phyloP scores from a whole-genome alignment of 1,139 yeast genomes.

The Kodamaea sp. region DNA sequence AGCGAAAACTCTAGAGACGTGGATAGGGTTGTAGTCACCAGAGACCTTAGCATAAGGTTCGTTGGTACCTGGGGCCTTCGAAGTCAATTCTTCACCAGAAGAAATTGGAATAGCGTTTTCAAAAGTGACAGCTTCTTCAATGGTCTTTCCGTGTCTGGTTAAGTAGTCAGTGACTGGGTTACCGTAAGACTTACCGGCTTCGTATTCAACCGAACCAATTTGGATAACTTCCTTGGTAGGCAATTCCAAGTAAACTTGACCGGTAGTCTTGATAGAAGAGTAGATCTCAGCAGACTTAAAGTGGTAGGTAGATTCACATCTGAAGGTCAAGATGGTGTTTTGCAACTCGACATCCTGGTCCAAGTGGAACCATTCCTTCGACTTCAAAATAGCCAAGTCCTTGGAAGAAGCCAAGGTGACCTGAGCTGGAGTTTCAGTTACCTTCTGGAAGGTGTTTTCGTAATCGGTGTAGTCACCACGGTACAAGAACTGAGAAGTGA shows the following conservation, averaged over 20 bases:
- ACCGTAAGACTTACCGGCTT: constrained; percentile 92
- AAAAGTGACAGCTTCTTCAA: constrained; percentile 90
- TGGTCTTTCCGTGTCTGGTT: constrained; percentile 85
- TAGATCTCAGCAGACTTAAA: constrained; percentile 76
- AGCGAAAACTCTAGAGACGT: constrained; percentile 93
- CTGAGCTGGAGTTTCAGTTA: constrained; percentile 84
- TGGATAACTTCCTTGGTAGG: constrained; percentile 91
- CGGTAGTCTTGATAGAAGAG: constrained; percentile 80
- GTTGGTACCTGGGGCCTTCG: constrained; percentile 82
- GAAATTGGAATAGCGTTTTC: constrained; percentile 90
- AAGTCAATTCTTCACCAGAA: constrained; percentile 68
- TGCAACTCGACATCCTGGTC: constrained; percentile 71
- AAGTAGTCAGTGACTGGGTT: constrained; percentile 96
- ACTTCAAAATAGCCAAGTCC: constrained; percentile 89
- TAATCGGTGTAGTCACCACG: constrained; percentile 88
- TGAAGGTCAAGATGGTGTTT: constrained; percentile 81
- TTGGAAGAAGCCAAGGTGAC: constrained; percentile 70
- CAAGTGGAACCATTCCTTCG: constrained; percentile 97
- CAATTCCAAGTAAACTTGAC: constrained; percentile 83
- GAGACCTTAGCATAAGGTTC: constrained; percentile 97
- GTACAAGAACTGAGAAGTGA: constrained; percentile 92
- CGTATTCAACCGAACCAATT: constrained; percentile 84
- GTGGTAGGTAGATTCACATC: constrained; percentile 82
- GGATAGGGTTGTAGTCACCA: constrained; percentile 98
- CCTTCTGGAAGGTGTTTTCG: constrained; percentile 89